phyloP scores from a whole-genome alignment of 176 grass and related monocot genomes.

The Tillandsia fasciculata region DNA sequence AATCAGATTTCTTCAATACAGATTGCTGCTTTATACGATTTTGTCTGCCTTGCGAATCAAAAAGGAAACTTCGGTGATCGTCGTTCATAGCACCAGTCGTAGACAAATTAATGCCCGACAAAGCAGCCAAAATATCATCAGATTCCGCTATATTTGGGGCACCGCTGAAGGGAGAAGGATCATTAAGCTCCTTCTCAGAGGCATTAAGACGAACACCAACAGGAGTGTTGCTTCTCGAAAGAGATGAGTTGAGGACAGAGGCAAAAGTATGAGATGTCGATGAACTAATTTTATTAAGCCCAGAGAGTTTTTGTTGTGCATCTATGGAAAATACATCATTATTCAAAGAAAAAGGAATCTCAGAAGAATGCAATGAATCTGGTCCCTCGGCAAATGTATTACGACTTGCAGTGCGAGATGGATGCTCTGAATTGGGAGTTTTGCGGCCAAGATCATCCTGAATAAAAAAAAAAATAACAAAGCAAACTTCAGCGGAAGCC shows the following conservation, averaged over 20 bases:
- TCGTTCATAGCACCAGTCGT: constrained; percentile 26
- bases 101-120: constrained; percentile 69
- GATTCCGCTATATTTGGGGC: constrained; percentile 45
- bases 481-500: not conserved
- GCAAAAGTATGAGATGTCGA: constrained; percentile 62
- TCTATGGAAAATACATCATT: constrained; percentile 35
- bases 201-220: constrained; percentile 48
- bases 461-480: constrained; percentile 29
- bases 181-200: constrained; percentile 45
- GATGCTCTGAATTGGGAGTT: constrained; percentile 51
- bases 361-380: constrained; percentile 39
- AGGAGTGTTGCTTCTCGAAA: constrained; percentile 59
- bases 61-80: constrained; percentile 40
- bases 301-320: constrained; percentile 23
- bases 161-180: constrained; percentile 42
- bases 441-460: constrained; percentile 55
- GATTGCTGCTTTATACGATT: constrained; percentile 38
- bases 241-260: constrained; percentile 46
- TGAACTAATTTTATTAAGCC: constrained; percentile 27
- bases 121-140: constrained; percentile 76
- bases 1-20: constrained; percentile 37
- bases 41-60: constrained; percentile 28
- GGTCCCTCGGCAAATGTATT: constrained; percentile 63
- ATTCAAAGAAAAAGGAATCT: constrained; percentile 33
- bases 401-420: constrained; percentile 50